Evolutionary conservation across 352 stramenopile species (phyloP).

Genomic region (Pythium phragmiticola): DNA sequence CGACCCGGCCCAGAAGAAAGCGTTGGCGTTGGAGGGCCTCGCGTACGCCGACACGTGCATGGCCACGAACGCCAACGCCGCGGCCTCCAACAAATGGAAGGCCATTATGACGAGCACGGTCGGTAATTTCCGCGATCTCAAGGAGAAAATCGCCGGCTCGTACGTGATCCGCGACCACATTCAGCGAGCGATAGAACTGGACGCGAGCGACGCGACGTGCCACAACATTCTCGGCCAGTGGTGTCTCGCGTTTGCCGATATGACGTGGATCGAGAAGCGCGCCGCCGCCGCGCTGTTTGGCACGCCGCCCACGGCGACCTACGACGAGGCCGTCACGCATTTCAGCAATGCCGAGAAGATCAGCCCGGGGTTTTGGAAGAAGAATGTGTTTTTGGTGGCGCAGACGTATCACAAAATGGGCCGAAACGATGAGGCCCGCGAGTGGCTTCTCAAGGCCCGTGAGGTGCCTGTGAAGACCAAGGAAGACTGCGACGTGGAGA

Average conservation of each 20-base stretch:
- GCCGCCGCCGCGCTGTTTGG: conserved; percentile 70
- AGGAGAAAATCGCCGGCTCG: conserved; percentile 67
- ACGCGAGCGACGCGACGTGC: conserved; percentile 54
- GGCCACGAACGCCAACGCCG: conserved; percentile 40
- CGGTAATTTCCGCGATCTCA: conserved; percentile 61
- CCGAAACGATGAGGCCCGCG: conserved; percentile 24
- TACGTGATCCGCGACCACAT: conserved; percentile 72
- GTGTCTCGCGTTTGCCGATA: conserved; percentile 76
- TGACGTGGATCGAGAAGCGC: conserved; percentile 75
- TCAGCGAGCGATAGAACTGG: conserved; percentile 67
- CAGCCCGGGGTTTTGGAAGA: conserved; percentile 76
- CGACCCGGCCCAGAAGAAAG: conserved; percentile 50
- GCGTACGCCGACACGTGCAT: conserved; percentile 54
- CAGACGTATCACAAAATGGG: conserved; percentile 78
- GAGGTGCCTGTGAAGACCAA: conserved; percentile 54
- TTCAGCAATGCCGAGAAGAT: conserved; percentile 56
- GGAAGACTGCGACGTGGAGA: conserved; percentile 54
- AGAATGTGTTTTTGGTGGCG: conserved; percentile 65
- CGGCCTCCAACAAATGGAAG: conserved; percentile 73
- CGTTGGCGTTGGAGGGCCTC: conserved; percentile 52
- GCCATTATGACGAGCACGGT: conserved; percentile 63
- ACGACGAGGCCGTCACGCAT: conserved; percentile 59
- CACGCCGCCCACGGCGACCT: conserved; percentile 50
- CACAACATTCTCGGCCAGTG: conserved; percentile 77
- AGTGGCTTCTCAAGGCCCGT: conserved; percentile 56